phyloP scores from a whole-genome alignment of 2,329 filamentous ascomycete genomes.

The Aspergillus fumigatiaffinis region DNA sequence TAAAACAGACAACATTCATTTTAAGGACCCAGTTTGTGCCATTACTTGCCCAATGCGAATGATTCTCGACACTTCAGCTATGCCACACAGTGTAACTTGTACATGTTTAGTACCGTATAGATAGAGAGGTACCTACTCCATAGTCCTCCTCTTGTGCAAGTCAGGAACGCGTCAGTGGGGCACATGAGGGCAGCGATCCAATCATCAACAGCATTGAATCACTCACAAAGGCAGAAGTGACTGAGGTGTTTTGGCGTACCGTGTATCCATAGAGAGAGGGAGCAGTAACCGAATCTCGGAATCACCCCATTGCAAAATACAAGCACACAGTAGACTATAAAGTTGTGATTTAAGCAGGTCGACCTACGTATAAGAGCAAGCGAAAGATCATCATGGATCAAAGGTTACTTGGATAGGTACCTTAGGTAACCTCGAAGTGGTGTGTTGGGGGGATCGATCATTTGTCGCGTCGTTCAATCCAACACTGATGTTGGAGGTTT shows the following conservation, averaged over 20 bases:
- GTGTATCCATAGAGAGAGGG: neutral
- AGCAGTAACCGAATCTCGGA: neutral
- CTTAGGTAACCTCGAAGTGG: neutral
- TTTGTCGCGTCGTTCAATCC: neutral
- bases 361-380: neutral
- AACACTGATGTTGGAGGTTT: neutral
- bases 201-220: constrained; percentile 3
- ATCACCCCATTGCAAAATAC: neutral
- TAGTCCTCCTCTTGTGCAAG: constrained; percentile 12
- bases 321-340: neutral
- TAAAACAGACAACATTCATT: no score
- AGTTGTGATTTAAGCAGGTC: no score
- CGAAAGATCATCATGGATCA: neutral
- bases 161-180: constrained; percentile 30
- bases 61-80: no score
- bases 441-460: neutral
- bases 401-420: no score
- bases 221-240: neutral
- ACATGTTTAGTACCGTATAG: neutral
- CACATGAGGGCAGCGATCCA: constrained; percentile 17
- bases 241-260: neutral
- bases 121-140: neutral
- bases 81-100: no score
- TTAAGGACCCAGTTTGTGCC: no score
- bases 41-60: no score